Conservation (phyloP, 495 filamentous ascomycete genomes). For the Neurospora sublineolata region DNA sequence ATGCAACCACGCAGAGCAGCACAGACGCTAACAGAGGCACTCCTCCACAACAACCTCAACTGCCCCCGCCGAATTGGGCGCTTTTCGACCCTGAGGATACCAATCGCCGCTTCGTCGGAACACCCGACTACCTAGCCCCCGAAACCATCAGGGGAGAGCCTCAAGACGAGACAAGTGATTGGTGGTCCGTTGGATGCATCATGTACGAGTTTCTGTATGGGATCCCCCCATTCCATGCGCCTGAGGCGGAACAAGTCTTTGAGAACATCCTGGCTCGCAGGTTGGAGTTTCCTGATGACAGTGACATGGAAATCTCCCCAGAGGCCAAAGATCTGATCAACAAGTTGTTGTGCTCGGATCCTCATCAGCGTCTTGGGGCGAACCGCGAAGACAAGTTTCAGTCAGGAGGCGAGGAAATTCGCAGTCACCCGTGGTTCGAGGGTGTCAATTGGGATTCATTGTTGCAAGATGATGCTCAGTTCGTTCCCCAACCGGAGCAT, state of each 20-base stretch:
- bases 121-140: slow-evolving; percentile 91
- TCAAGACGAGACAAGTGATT: slow-evolving; percentile 96
- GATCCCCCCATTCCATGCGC: slow-evolving; percentile 85
- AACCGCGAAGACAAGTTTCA: slow-evolving; percentile 69
- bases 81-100: slow-evolving; percentile 92
- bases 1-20: slow-evolving; percentile 43
- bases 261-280: slow-evolving; percentile 85
- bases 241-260: slow-evolving; percentile 86
- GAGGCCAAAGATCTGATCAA: slow-evolving; percentile 93
- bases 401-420: slow-evolving; percentile 81
- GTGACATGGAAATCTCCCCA: slow-evolving; percentile 55
- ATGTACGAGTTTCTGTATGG: slow-evolving; percentile 93
- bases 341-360: slow-evolving; percentile 71
- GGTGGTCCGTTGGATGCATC: slow-evolving; percentile 98
- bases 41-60: slow-evolving; percentile 55
- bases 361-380: slow-evolving; percentile 66
- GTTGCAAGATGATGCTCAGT: slow-evolving; percentile 84
- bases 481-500: slow-evolving; percentile 85
- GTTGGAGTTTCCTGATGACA: slow-evolving; percentile 75
- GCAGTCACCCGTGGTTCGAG: slow-evolving; percentile 77
- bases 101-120: slow-evolving; percentile 88
- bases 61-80: slow-evolving; percentile 91
- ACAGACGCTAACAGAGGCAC: slow-evolving; percentile 30
- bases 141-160: slow-evolving; percentile 92
- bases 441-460: slow-evolving; percentile 83